Base-by-base conservation (phyloP, 768 basidiomycete species). In the Mycena pura region DNA sequence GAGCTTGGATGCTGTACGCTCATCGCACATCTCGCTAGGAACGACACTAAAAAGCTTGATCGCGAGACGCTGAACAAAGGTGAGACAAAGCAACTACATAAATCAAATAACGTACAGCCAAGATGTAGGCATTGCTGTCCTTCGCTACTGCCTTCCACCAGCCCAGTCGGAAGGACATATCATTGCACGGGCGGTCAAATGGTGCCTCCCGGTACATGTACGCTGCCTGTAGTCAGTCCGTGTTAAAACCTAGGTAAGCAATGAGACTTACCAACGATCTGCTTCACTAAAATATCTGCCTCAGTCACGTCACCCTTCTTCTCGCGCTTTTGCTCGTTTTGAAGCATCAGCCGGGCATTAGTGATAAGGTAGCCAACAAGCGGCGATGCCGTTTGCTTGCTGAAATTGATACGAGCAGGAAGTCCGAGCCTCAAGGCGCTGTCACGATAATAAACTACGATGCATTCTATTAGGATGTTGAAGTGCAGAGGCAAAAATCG, bases 191-290 rank as follows among this genome's bases (percentile, higher is more conserved):
- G 2, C 17, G 2, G 17, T 54, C 52, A 21, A 53, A 53, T 2
- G 53, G 43, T 27, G 53, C 53, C 32, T 54, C 53, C 3, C 53
- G 31, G 14, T 55, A 55, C 54, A 55, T 55, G 25, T 46, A 55
- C 3, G 54, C 54, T 55, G 7, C 10, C 13, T 7, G 3, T 0
- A 19, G 10, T 45, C 15, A 55, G 31, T 27, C 14, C 3, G 3
- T 6, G 6, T n/a, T 5, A 27, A 9, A 31, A 6, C 29, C 17
- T 3, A 47, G 32, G 28, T 7, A 13, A 34, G 24, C 3, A 46
- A 46, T 36, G 1, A 25, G n/a, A 28, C 32, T 3, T n/a, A 55
- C 54, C n/a, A n/a, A 28, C 38, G 3, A 55, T 15, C 44, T 55
- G 54, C 14, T 46, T 45, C 0, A 46, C 36, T 0, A 55, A 25